Evolutionary conservation across 495 filamentous ascomycete species (phyloP), one percentile per base, ranked within the genome.

Genomic region (Aspergillus olivimuriae): DNA sequence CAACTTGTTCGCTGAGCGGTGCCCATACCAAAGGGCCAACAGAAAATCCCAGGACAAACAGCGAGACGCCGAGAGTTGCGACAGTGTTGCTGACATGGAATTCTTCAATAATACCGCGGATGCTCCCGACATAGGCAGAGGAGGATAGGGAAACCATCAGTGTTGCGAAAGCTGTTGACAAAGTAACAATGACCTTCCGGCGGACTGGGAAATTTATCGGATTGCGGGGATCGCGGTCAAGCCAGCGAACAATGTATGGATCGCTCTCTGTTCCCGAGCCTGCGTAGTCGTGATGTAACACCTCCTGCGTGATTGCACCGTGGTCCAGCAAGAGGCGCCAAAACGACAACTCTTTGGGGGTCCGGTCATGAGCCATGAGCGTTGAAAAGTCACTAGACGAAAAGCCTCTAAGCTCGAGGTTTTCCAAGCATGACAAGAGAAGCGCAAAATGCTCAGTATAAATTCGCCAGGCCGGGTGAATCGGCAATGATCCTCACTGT

Each of bases 31-130:
- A 45, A 18, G 73, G 78, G n/a, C 65, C 82, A 22, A 83, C 41
- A 10, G 80, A 77, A 47, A 84, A 82, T 0, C 83, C 82, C 3
- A 83, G 39, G 10, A 85, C 80, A 52, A 77, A 86, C 34, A 84
- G 62, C 0, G 81, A 82, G n/a, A 84, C 45, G 2, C 78, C 79
- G 2, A 84, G 56, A 17, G 74, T 75, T 12, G 70, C 71, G 0
- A 84, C 64, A 22, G 75, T 72, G 1, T 59, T 55, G 16, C 67
- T 65, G 32, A 80, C 61, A 16, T 71, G 21, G 50, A 84, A 83
- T 11, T 73, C 68, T 2, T n/a, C 26, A 28, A 76, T 66, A 34
- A 84, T 70, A 41, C 78, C 60, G 4, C 59, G 53, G 11, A 82
- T 61, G 30, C 81, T 81, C 4, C 83, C 81, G 20, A 76, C 56